Evolutionary conservation across 1,284 basidiomycete species (phyloP).

Genomic region (Exobasidium cylindrosporum): DNA sequence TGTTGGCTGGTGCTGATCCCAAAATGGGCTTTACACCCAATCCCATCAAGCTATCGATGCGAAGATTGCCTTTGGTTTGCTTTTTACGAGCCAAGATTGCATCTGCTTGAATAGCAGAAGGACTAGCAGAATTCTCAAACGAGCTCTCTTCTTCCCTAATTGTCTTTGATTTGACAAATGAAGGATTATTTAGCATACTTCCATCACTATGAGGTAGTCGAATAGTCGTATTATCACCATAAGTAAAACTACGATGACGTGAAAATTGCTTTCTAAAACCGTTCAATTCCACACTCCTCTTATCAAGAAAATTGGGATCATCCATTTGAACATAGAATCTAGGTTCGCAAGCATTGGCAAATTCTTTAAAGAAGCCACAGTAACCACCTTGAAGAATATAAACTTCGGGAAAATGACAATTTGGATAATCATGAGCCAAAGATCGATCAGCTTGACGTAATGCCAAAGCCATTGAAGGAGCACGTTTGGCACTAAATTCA

Average conservation of each 20-base stretch:
- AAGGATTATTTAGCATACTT: background rate
- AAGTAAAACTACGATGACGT: conserved; percentile 48
- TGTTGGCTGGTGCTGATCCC: background rate
- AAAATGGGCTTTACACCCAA: background rate
- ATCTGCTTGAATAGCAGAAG: conserved; percentile 7
- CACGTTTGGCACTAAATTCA: conserved; percentile 92
- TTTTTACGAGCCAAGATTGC: background rate
- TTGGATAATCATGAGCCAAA: conserved; percentile 82
- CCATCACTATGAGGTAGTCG: conserved; percentile 1
- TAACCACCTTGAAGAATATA: conserved; percentile 97
- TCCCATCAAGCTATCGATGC: background rate
- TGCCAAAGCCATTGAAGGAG: conserved; percentile 94
- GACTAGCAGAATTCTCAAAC: conserved; percentile 29
- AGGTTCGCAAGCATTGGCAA: conserved; percentile 71
- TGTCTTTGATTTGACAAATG: background rate
- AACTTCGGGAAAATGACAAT: conserved; percentile 90
- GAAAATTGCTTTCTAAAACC: conserved; percentile 74
- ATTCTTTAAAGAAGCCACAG: conserved; percentile 74
- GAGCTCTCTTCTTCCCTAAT: conserved; percentile 31
- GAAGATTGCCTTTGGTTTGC: background rate
- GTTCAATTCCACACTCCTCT: conserved; percentile 79
- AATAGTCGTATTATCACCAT: conserved; percentile 29
- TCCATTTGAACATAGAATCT: conserved; percentile 87
- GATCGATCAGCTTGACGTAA: conserved; percentile 84
- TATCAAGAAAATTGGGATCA: conserved; percentile 75